Evolutionary conservation across 2,329 filamentous ascomycete genomes (phyloP).

Genomic region (Aspergillus quadrilineatus): DNA sequence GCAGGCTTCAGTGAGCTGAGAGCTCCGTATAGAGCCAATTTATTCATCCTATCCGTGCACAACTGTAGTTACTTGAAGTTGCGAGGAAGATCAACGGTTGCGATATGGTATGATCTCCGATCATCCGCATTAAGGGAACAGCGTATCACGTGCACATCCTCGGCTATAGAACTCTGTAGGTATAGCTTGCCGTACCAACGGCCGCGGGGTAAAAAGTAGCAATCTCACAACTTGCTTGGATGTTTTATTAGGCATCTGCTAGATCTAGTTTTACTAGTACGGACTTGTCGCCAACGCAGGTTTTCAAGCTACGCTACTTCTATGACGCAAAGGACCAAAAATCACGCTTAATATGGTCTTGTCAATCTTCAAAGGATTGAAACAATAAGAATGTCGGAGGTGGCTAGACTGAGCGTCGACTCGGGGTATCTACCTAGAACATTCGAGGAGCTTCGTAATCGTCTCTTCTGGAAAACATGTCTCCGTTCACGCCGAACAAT

Average conservation of each 20-base stretch:
- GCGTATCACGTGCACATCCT: too few relatives aligned
- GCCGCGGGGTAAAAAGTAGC: too few relatives aligned
- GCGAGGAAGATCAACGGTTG: not conserved
- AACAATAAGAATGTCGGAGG: conserved; percentile 33
- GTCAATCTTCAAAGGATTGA: conserved; percentile 10
- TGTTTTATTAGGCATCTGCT: too few relatives aligned
- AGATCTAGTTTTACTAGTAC: too few relatives aligned
- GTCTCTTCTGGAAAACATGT: conserved; percentile 35
- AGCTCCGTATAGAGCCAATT: conserved; percentile 6
- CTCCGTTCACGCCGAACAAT: conserved; percentile 42
- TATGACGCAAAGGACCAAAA: too few relatives aligned
- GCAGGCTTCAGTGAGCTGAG: conserved; percentile 10
- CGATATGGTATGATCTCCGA: too few relatives aligned
- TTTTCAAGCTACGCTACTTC: too few relatives aligned
- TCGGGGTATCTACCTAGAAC: conserved; percentile 50
- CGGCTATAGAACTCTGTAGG: too few relatives aligned
- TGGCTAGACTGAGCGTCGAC: conserved; percentile 49
- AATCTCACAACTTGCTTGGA: too few relatives aligned
- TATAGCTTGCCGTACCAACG: too few relatives aligned
- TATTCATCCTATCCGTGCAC: conserved; percentile 5
- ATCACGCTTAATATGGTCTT: not conserved
- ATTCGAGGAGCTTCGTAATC: conserved; percentile 49
- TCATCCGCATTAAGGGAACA: too few relatives aligned
- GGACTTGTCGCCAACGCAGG: too few relatives aligned
- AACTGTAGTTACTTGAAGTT: not conserved